A percentile compares a stretch with the other conserved stretches of the same genome.
Evolutionary conservation across 371 early-diverging fungal species (phyloP).

Genomic region (Mortierella sp.): DNA sequence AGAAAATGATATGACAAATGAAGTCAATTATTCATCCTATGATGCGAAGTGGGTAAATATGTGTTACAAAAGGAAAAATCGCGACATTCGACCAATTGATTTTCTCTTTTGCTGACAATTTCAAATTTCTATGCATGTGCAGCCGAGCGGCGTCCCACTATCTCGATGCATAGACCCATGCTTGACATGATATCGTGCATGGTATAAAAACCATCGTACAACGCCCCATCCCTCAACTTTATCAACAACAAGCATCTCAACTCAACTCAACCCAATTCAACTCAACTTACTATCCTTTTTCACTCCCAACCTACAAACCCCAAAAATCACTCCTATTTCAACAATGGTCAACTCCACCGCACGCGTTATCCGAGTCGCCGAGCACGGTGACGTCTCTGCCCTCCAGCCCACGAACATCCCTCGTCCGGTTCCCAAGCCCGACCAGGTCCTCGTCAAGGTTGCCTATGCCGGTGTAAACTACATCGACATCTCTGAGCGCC

Average conservation of each 20-base stretch:
- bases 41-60: not conserved
- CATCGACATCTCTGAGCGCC: slow-evolving; percentile 92
- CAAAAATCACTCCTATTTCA: too few species aligned
- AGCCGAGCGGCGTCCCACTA: not conserved
- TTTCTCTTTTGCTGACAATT: not conserved
- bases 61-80: not conserved
- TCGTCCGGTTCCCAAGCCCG: slow-evolving; percentile 59
- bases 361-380: not conserved
- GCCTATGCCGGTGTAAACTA: slow-evolving; percentile 86
- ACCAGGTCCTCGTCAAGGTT: slow-evolving; percentile 82
- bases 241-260: not conserved
- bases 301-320: too few species aligned
- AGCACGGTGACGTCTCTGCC: slow-evolving; percentile 77
- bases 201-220: not conserved
- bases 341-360: not conserved
- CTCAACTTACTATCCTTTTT: too few species aligned
- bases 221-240: not conserved
- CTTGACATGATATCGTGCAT: too few species aligned
- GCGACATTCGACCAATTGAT: not conserved
- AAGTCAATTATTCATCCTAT: not conserved
- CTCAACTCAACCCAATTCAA: not conserved
- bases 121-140: not conserved
- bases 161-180: not conserved
- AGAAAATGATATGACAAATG: not conserved
- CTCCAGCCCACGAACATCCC: slow-evolving; percentile 66